Evolutionary conservation across 345 rosid species (phyloP).

Genomic region (Brassica nigra): DNA sequence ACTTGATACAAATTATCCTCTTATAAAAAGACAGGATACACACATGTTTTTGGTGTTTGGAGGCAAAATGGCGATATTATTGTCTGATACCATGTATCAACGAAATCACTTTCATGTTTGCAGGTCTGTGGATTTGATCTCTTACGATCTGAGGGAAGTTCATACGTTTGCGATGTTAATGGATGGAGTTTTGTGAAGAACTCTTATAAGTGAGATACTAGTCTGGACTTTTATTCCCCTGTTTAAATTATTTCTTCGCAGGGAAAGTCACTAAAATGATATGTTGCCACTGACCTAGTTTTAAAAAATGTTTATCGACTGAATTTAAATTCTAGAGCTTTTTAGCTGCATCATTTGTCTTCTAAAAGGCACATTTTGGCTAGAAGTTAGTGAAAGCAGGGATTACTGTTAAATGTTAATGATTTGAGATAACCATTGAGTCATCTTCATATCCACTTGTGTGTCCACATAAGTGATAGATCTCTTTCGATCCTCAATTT

Average conservation of each 20-base stretch:
- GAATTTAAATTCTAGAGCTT: neutral
- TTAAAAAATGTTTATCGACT: slow-evolving; percentile 1
- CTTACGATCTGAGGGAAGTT: slow-evolving; percentile 90
- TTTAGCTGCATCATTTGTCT: slow-evolving; percentile 1
- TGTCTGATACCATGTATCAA: slow-evolving; percentile 3
- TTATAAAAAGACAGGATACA: slow-evolving; percentile 1
- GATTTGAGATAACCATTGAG: too few species aligned
- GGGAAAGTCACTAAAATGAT: neutral
- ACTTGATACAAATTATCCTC: neutral
- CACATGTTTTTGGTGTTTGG: neutral
- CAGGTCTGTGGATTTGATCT: slow-evolving; percentile 99
- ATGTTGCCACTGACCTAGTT: neutral
- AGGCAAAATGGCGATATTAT: neutral
- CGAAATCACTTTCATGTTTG: slow-evolving; percentile 17
- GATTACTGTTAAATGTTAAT: too few species aligned
- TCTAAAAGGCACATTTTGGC: neutral
- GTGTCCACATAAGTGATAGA: too few species aligned
- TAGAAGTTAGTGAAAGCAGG: slow-evolving; percentile 16
- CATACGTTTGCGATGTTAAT: slow-evolving; percentile 98
- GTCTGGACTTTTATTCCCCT: slow-evolving; percentile 13
- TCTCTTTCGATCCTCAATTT: neutral
- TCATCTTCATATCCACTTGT: too few species aligned
- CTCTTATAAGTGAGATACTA: slow-evolving; percentile 78
- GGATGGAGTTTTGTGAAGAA: slow-evolving; percentile 99
- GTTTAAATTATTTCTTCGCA: neutral